Conservation (phyloP, 2,329 filamentous ascomycete species). For the Dryadomyces quercivorus region DNA sequence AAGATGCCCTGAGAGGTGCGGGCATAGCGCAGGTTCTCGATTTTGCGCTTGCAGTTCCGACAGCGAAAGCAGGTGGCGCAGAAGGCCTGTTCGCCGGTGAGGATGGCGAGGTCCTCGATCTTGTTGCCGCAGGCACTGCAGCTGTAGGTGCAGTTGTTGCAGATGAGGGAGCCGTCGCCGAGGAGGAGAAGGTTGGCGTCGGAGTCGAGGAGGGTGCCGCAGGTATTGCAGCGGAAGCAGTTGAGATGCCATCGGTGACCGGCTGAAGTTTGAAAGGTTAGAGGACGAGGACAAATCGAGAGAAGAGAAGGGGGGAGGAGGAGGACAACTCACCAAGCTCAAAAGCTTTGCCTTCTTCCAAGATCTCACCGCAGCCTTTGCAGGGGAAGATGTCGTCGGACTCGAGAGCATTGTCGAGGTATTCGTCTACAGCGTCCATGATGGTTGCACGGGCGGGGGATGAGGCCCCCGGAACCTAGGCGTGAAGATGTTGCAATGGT, state of each 20-base stretch:
- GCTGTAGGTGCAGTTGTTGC: conserved; percentile 98
- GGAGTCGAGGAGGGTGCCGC: conserved; percentile 89
- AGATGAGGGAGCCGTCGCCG: conserved; percentile 94
- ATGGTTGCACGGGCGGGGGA: conserved; percentile 14
- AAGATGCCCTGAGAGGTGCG: conserved; percentile 97
- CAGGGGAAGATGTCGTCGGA: conserved; percentile 77
- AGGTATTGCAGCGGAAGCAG: conserved; percentile 96
- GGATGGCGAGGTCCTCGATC: conserved; percentile 93
- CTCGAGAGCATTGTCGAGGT: conserved; percentile 55
- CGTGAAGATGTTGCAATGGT: background rate
- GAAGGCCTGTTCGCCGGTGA: conserved; percentile 96
- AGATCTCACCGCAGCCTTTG: conserved; percentile 91
- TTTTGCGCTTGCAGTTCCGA: conserved; percentile 96
- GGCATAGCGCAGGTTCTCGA: conserved; percentile 95
- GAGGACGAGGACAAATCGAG: background rate
- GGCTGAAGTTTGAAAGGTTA: conserved; percentile 37
- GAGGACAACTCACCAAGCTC: conserved; percentile 62
- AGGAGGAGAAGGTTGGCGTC: conserved; percentile 95
- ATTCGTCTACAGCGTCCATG: conserved; percentile 47
- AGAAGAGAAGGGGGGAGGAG: background rate
- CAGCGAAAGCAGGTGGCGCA: conserved; percentile 96
- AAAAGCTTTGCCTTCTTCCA: conserved; percentile 97
- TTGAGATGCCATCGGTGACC: conserved; percentile 97
- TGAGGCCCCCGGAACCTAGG: conserved; percentile 2
- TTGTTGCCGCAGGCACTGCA: conserved; percentile 95